A percentile compares a stretch with the other conserved stretches of the same genome.
Evolutionary conservation across 345 rosid species (phyloP).

Genomic region (Gossypium turneri): DNA sequence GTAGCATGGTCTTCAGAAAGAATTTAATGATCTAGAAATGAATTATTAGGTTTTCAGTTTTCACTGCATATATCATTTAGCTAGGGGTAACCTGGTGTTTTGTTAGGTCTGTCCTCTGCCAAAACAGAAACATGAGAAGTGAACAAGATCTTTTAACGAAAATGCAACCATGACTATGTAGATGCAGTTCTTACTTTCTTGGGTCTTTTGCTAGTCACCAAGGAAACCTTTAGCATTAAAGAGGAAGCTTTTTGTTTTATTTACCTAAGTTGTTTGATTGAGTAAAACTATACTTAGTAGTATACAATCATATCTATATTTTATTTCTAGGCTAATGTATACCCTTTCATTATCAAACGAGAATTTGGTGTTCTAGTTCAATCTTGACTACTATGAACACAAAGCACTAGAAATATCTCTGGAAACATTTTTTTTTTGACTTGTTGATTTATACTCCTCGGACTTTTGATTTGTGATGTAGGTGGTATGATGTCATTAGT

Average conservation of each 20-base stretch:
- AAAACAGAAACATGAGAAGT: neutral
- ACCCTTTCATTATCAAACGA: neutral
- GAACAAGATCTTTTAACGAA: neutral
- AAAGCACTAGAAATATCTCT: neutral
- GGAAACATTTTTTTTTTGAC: neutral
- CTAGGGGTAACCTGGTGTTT: neutral
- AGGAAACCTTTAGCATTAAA: neutral
- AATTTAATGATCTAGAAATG: neutral
- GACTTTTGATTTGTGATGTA: constrained; percentile 24
- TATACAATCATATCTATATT: neutral
- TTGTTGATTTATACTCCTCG: neutral
- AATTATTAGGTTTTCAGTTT: neutral
- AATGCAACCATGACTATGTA: neutral
- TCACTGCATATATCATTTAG: neutral
- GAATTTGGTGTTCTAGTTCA: neutral
- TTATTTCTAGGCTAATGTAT: neutral
- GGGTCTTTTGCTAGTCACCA: neutral
- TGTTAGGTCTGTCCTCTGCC: neutral
- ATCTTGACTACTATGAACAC: neutral
- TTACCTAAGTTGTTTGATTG: neutral
- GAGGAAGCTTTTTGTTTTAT: neutral
- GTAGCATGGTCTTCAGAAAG: neutral
- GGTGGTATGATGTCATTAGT: constrained; percentile 97
- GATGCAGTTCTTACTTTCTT: neutral
- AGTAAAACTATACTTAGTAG: neutral